Evolutionary conservation across 129 eudicot genomes (phyloP), one percentile per base, ranked within the genome.

Genomic region (Artemisia annua): DNA sequence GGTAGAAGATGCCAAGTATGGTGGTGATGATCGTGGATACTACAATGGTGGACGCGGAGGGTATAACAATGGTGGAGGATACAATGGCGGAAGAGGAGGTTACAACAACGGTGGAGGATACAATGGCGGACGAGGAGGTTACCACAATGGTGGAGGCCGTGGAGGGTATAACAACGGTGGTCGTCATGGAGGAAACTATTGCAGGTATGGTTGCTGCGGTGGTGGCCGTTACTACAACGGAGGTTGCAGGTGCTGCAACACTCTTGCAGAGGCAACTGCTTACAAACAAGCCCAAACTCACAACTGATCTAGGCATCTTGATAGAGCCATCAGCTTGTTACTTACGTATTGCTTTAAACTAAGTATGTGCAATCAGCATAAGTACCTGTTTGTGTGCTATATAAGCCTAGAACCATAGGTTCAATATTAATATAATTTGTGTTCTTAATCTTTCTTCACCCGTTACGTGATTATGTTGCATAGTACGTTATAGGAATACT

Each of bases 121-220:
- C 7, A 0, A 57, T 19, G 70, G 70, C 39, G 63, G 74, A 14
- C 51, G 30, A 50, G 22, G 22, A 20, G 65, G 75, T 0, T 54
- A 70, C 17, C 0, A 70, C 75, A 55, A 57, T 0, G 8, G 12
- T 24, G 16, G 28, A 20, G 65, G 65, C 4, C 65, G 43, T 19
- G n/a, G 65, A 3, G 43, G 17, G n/a, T 59, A 59, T 12, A 12
- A 59, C 32, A 22, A 4, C 1, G 79, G 66, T 10, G 58, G 79
- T 20, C 22, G 22, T 2, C 73, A 16, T 28, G 67, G 80, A 56
- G 1, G 79, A 24, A 53, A 54, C 17, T 48, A 24, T 14, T 74
- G 80, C 60, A 67, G 74, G 61, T 58, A 66, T 48, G 74, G 80
- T 49, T 75, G 80, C 43, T 75, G 79, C 46, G 66, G 79, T 16